A percentile compares a stretch with the other conserved stretches of the same genome.
Evolutionary conservation across 2,329 filamentous ascomycete species (phyloP).

Genomic region (Hypomyces perniciosus): DNA sequence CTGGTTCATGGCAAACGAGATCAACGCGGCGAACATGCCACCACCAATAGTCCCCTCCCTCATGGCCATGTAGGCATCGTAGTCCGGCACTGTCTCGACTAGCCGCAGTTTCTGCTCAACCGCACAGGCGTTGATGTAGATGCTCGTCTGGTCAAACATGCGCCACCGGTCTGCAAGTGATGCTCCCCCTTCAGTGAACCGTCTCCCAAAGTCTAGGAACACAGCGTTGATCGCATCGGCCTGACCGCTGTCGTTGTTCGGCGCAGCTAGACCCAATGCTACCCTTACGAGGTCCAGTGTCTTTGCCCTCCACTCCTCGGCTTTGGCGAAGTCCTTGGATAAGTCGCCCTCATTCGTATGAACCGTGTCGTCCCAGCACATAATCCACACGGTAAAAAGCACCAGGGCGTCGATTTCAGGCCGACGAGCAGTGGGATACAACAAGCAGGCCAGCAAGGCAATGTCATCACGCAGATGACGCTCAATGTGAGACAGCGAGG

Average conservation of each 20-base stretch:
- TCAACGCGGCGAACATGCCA: constrained; percentile 21
- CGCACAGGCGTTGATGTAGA: constrained; percentile 22
- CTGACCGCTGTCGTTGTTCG: neutral
- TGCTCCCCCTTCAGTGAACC: constrained; percentile 8
- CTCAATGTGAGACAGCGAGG: constrained; percentile 8
- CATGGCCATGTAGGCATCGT: constrained; percentile 24
- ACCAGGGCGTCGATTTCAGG: constrained; percentile 18
- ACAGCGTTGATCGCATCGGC: constrained; percentile 20
- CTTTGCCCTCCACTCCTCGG: constrained; percentile 20
- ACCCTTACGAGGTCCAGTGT: constrained; percentile 18
- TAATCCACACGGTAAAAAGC: constrained; percentile 24
- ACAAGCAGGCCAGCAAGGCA: constrained; percentile 15
- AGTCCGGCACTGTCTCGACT: constrained; percentile 18
- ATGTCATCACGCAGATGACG: constrained; percentile 29
- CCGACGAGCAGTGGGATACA: constrained; percentile 20
- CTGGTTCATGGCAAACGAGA: constrained; percentile 20
- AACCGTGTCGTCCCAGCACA: constrained; percentile 30
- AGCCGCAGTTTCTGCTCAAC: constrained; percentile 24
- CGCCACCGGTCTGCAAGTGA: constrained; percentile 4
- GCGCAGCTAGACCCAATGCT: constrained; percentile 14
- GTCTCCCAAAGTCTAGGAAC: constrained; percentile 20
- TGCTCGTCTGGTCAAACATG: constrained; percentile 18
- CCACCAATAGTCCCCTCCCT: constrained; percentile 24
- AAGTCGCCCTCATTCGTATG: constrained; percentile 25
- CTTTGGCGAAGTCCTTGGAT: constrained; percentile 20